Evolutionary conservation across 345 rosid species (phyloP).

Genomic region (Ceriops decandra): DNA sequence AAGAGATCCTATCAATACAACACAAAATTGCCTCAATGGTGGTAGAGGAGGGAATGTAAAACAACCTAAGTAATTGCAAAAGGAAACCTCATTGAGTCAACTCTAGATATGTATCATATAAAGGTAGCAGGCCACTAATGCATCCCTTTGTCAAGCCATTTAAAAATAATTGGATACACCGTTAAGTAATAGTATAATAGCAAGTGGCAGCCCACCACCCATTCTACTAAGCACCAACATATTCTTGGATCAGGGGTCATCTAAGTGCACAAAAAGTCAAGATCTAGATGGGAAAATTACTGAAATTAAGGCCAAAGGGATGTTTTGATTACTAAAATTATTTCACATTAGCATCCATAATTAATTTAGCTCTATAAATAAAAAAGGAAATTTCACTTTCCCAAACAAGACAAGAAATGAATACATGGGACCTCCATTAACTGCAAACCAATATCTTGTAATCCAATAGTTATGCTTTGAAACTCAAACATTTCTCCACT

Average conservation of each 20-base stretch:
- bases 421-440: neutral
- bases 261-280: too few relatives aligned
- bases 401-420: neutral
- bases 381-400: slow-evolving; percentile 2
- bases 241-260: neutral
- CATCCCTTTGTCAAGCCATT: neutral
- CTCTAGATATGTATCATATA: neutral
- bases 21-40: neutral
- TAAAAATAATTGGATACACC: neutral
- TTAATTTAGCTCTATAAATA: neutral
- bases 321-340: neutral
- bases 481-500: neutral
- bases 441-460: neutral
- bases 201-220: neutral
- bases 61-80: neutral
- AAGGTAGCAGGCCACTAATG: neutral
- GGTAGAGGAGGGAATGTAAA: neutral
- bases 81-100: neutral
- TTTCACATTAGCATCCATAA: neutral
- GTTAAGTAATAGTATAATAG: neutral
- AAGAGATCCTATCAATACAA: too few relatives aligned
- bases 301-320: neutral
- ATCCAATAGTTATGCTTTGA: neutral
- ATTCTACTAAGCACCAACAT: neutral
- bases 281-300: too few relatives aligned